A percentile compares a stretch with the other conserved stretches of the same genome.
phyloP scores from a whole-genome alignment of 257 asterid species.

The Henckelia pumila region DNA sequence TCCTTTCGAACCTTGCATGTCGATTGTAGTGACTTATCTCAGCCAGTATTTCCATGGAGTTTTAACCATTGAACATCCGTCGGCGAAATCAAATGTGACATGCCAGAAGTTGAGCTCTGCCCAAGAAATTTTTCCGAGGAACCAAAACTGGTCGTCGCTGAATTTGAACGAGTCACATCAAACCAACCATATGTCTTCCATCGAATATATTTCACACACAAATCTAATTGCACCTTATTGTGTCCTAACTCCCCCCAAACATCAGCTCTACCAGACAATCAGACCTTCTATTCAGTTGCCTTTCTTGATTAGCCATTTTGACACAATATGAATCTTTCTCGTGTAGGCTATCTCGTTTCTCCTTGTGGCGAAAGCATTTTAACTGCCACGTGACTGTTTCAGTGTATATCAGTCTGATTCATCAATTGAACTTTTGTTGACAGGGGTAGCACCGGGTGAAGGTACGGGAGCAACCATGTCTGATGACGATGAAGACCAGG shows the following conservation, averaged over 20 bases:
- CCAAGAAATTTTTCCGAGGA: too few species aligned
- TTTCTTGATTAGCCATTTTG: neutral
- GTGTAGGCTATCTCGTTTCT: neutral
- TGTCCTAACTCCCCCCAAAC: neutral
- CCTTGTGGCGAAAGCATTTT: too few species aligned
- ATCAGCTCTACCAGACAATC: neutral
- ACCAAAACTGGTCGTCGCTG: too few species aligned
- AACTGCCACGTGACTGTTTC: neutral
- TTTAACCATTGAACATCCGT: neutral
- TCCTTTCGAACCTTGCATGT: neutral
- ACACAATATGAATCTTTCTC: neutral
- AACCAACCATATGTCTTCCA: neutral
- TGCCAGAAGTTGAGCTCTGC: too few species aligned
- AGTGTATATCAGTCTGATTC: neutral
- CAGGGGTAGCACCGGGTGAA: constrained; percentile 96
- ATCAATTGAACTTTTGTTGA: constrained; percentile 14
- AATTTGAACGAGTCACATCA: neutral
- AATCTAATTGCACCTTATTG: neutral
- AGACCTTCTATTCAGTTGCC: neutral
- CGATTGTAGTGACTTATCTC: neutral
- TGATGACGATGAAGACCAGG: constrained; percentile 91
- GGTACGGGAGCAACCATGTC: constrained; percentile 99
- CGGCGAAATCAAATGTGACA: neutral
- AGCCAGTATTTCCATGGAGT: neutral
- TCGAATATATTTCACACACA: neutral